A percentile compares a stretch with the other conserved stretches of the same genome.
These are phyloP conservation scores for Microthlaspi erraticum DNA, from an alignment of 345 rosid genomes.

Conservation along the genomic window DNA sequence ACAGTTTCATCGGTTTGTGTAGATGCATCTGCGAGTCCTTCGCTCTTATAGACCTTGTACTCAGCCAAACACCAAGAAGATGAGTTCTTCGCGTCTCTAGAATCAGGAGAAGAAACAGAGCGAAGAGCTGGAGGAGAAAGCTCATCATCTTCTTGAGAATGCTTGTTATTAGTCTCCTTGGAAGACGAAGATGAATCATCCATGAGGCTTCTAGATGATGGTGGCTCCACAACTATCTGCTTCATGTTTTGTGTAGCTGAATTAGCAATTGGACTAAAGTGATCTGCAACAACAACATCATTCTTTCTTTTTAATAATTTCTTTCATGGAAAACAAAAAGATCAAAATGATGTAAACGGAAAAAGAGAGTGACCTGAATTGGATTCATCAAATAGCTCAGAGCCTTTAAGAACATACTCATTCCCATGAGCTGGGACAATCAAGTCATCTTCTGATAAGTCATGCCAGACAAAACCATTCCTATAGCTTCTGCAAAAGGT, in stretches of 20 bases:
- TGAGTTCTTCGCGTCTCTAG: slow-evolving; percentile 59
- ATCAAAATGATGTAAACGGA: background rate
- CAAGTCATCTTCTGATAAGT: slow-evolving; percentile 80
- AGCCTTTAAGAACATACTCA: slow-evolving; percentile 95
- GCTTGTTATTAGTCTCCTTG: slow-evolving; percentile 53
- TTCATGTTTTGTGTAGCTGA: slow-evolving; percentile 50
- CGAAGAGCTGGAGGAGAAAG: slow-evolving; percentile 67
- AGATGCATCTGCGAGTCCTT: slow-evolving; percentile 85
- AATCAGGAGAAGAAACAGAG: slow-evolving; percentile 75
- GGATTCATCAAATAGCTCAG: slow-evolving; percentile 80
- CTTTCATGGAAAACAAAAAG: background rate
- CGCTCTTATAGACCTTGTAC: slow-evolving; percentile 69
- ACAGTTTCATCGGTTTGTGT: slow-evolving; percentile 88
- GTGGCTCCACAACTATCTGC: slow-evolving; percentile 70
- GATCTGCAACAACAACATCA: slow-evolving; percentile 47
- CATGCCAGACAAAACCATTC: slow-evolving; percentile 99
- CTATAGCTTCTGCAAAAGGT: slow-evolving; percentile 76
- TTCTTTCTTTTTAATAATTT: background rate
- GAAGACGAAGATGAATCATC: slow-evolving; percentile 86
- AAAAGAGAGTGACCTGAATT: slow-evolving; percentile 53
- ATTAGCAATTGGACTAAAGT: slow-evolving; percentile 52
- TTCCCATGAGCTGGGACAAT: slow-evolving; percentile 87
- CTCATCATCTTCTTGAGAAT: slow-evolving; percentile 84
- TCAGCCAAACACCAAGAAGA: slow-evolving; percentile 83
- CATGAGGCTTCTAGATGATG: slow-evolving; percentile 74